phyloP scores from a whole-genome alignment of 1,284 basidiomycete genomes.

The Taiwanofungus camphoratus region DNA sequence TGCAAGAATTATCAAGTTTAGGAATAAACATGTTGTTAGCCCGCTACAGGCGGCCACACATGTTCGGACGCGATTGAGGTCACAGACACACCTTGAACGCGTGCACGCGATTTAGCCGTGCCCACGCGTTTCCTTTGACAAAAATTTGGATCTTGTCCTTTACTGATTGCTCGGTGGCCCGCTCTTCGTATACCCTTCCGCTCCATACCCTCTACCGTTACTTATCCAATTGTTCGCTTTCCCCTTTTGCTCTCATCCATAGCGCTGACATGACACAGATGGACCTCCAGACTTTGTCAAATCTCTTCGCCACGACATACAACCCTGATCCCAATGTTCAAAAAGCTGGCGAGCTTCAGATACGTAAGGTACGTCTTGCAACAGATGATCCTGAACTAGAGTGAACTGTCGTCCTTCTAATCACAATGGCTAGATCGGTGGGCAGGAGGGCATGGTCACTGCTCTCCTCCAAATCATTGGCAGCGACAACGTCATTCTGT shows the following conservation, averaged over 20 bases:
- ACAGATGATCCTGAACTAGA: constrained; percentile 1
- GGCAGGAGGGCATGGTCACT: constrained; percentile 73
- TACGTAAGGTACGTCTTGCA: constrained; percentile 59
- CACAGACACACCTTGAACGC: too few relatives aligned
- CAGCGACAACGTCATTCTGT: constrained; percentile 71
- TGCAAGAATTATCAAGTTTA: too few relatives aligned
- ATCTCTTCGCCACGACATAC: constrained; percentile 74
- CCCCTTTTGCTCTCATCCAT: constrained; percentile 16
- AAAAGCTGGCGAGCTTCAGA: constrained; percentile 76
- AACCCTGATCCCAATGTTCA: constrained; percentile 82
- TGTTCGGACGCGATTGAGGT: too few relatives aligned
- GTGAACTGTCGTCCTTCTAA: constrained; percentile 7
- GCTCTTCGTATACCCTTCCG: constrained; percentile 7
- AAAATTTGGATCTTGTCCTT: constrained; percentile 4
- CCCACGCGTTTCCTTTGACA: not conserved
- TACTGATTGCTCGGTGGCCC: not conserved
- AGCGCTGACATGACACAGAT: constrained; percentile 33
- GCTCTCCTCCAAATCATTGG: constrained; percentile 79
- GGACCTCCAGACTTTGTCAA: constrained; percentile 73
- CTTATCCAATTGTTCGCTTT: not conserved
- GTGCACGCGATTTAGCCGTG: constrained; percentile 6
- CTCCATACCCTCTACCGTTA: constrained; percentile 4
- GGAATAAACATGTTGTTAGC: too few relatives aligned
- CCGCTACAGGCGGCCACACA: too few relatives aligned
- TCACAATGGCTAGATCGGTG: constrained; percentile 48